These are phyloP conservation scores for Hevea brasiliensis DNA, from an alignment of 345 rosid species.

Conservation along the genomic window DNA sequence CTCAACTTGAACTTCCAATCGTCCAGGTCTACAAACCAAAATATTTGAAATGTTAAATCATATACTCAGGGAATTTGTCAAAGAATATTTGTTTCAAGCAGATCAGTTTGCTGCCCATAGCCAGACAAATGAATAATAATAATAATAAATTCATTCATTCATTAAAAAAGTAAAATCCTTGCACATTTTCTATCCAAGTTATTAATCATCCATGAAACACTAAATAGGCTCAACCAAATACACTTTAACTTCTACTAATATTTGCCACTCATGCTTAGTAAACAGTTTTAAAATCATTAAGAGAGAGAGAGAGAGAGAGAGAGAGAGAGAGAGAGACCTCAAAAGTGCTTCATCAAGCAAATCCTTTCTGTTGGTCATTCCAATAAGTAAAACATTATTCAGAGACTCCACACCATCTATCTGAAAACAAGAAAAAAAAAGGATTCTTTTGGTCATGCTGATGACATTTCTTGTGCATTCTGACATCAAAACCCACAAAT, in stretches of 20 bases:
- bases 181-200: not conserved
- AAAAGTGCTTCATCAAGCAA: conserved; percentile 98
- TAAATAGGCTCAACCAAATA: not conserved
- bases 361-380: conserved; percentile 99
- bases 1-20: conserved; percentile 98
- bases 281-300: too few species aligned
- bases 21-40: conserved; percentile 73
- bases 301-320: too few species aligned
- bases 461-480: conserved; percentile 1
- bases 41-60: not conserved
- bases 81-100: not conserved
- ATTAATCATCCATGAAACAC: not conserved
- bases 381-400: conserved; percentile 96
- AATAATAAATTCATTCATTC: not conserved
- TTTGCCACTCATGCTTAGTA: conserved; percentile 7
- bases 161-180: too few species aligned
- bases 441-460: conserved; percentile 17
- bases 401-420: conserved; percentile 99
- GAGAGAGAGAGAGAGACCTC: conserved; percentile 52
- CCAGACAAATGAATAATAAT: not conserved
- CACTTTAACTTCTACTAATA: not conserved
- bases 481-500: conserved; percentile 11
- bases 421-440: conserved; percentile 74
- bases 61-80: not conserved
- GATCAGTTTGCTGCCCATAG: not conserved